Base-by-base conservation (phyloP, 2,329 filamentous ascomycete genomes). In the Cladosporium sp. region DNA sequence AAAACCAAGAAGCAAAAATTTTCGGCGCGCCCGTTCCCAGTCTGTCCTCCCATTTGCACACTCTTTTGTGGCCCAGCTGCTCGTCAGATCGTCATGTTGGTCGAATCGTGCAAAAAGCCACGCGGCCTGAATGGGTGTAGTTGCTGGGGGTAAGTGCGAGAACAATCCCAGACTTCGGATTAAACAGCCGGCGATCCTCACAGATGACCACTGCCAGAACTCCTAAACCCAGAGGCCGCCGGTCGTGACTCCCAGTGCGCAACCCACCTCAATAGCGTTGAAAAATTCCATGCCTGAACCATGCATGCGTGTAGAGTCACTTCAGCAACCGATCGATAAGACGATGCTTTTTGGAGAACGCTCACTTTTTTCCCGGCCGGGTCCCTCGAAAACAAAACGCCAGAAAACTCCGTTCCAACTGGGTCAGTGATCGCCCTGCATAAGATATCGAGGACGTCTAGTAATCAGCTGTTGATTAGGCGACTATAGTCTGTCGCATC, bases 291-390 rank as follows among this genome's bases (percentile, higher is more conserved):
- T 34, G 30, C 30, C 28, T 14, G 47, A 50, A 25, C 25, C 43
- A n/a, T 50, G 47, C 19, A 50, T 50, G 30, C 22, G 28, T 47
- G 25, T 30, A 47, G 28, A 36, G 19, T 50, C 47, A 37, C 19
- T 19, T 30, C 39, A 45, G 30, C 30, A 43, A 17, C 30, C 19
- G 30, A 47, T 30, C 40, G 19, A 42, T 14, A 19, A 25, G 36
- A 11, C 19, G 40, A 36, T 55, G 52, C 52, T 55, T 47, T 47
- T 43, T 22, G 40, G 40, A 19, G 52, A 55, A 55, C 30, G 52
- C 52, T 40, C 28, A 42, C 52, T 55, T 55, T 55, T 55, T 34
- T 49, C 14, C 30, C 25, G 12, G 22, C 38, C 51, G 45, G 19
- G 30, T 15, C 52, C 39, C 14, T 37, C n/a, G 40, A 3, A 55